A percentile compares a stretch with the other conserved stretches of the same genome.
Conservation (phyloP, 192 early-diverging fungal genomes). For the Phlyctochytrium bullatum region DNA sequence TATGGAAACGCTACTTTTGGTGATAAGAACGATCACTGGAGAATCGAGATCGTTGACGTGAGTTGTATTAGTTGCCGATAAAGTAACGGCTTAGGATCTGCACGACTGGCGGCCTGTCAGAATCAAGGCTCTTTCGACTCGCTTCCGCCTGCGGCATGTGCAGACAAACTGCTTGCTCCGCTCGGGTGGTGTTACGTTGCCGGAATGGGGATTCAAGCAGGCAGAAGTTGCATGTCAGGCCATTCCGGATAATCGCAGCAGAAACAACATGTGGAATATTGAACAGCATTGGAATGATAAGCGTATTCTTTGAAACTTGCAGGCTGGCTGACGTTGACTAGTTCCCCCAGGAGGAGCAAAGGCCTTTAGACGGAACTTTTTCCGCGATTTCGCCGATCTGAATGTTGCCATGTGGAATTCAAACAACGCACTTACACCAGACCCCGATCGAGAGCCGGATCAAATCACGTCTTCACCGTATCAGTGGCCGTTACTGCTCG, state of each 20-base stretch:
- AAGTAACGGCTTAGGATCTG: neutral
- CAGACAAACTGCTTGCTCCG: conserved; percentile 73
- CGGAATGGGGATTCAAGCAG: conserved; percentile 97
- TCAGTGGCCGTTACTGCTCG: conserved; percentile 88
- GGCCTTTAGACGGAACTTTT: conserved; percentile 71
- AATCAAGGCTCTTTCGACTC: conserved; percentile 65
- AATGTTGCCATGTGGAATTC: conserved; percentile 94
- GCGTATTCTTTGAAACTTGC: too few relatives aligned
- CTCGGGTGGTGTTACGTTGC: conserved; percentile 66
- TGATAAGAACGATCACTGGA: conserved; percentile 92
- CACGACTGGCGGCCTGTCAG: conserved; percentile 4
- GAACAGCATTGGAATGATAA: conserved; percentile 80
- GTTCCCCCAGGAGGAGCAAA: conserved; percentile 68
- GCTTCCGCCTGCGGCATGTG: conserved; percentile 75
- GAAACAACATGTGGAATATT: conserved; percentile 85
- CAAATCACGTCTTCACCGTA: conserved; percentile 70
- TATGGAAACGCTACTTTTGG: conserved; percentile 73
- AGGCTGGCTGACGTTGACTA: conserved; percentile 37
- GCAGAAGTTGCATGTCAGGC: conserved; percentile 87
- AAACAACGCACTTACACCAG: conserved; percentile 92
- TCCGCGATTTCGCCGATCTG: conserved; percentile 80
- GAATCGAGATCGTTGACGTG: conserved; percentile 74
- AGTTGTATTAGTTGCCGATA: neutral
- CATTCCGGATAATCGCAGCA: conserved; percentile 43
- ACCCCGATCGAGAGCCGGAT: conserved; percentile 88